These are phyloP conservation scores for Sarocladium strictum DNA, from an alignment of 2,329 filamentous ascomycete genomes.

Conservation along the genomic window DNA sequence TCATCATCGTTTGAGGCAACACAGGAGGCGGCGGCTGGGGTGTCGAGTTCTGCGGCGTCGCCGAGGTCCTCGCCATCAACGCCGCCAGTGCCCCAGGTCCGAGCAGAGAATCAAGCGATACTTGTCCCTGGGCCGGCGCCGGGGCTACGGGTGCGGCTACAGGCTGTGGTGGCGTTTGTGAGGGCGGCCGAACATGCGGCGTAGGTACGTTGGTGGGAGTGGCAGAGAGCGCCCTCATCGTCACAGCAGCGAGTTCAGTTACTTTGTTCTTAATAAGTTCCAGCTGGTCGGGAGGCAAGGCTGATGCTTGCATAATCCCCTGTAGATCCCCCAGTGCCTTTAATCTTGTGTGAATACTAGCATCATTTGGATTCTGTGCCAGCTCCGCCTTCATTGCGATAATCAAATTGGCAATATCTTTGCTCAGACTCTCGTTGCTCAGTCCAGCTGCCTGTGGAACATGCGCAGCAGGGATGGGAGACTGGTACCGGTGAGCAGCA, in stretches of 20 bases:
- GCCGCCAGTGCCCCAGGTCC: constrained; percentile 55
- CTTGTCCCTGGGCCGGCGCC: constrained; percentile 17
- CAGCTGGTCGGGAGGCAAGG: constrained; percentile 74
- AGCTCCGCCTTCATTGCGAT: constrained; percentile 66
- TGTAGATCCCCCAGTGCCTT: constrained; percentile 84
- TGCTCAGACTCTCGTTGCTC: constrained; percentile 70
- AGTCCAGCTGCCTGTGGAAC: constrained; percentile 33
- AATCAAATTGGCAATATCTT: constrained; percentile 77
- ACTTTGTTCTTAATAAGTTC: constrained; percentile 82
- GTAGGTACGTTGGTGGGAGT: constrained; percentile 15
- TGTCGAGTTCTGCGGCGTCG: constrained; percentile 41
- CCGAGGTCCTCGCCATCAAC: constrained; percentile 48
- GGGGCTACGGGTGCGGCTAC: constrained; percentile 9
- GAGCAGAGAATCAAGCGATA: constrained; percentile 54
- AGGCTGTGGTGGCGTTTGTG: not conserved
- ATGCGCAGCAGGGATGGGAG: constrained; percentile 19
- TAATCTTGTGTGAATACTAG: constrained; percentile 69
- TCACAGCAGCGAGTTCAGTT: constrained; percentile 63
- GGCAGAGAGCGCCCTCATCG: constrained; percentile 44
- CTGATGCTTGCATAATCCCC: constrained; percentile 64
- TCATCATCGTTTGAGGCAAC: constrained; percentile 31
- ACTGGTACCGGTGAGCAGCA: constrained; percentile 31
- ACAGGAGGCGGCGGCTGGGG: constrained; percentile 32
- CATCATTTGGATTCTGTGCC: constrained; percentile 69
- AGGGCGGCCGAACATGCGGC: constrained; percentile 21